Conservation (phyloP, 805 yeast genomes). For the Vanderwaltozyma verrucispora region DNA sequence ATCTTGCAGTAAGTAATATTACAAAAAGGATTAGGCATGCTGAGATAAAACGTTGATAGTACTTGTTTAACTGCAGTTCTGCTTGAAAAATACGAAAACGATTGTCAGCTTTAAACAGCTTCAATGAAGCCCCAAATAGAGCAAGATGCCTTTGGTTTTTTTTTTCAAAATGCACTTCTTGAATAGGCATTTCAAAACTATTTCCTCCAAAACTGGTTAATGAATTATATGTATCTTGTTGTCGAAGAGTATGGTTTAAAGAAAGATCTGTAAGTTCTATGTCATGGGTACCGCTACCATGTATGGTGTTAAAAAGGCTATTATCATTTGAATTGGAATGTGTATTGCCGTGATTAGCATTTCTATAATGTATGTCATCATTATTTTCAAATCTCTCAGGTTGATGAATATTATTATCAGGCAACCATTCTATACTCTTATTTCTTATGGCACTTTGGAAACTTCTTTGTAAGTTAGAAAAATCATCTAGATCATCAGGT, state of each 20-base stretch:
- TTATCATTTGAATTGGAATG: no score
- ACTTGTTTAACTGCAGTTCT: not conserved
- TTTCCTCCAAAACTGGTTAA: not conserved
- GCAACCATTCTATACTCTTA: not conserved
- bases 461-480: not conserved
- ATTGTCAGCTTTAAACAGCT: not conserved
- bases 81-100: not conserved
- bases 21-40: not conserved
- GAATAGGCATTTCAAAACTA: not conserved
- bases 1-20: not conserved
- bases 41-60: not conserved
- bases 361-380: no score
- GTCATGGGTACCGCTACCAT: no score
- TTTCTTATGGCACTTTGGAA: not conserved
- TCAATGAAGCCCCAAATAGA: not conserved
- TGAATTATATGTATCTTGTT: no score
- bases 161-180: not conserved
- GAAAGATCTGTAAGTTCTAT: no score
- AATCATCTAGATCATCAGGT: not conserved
- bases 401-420: not conserved
- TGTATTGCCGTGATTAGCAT: no score
- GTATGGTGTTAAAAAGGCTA: no score
- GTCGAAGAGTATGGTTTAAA: no score
- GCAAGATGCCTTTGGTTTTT: not conserved
- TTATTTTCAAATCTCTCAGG: not conserved